Conservation (phyloP, 352 stramenopile species). For the Pythium monospermum region DNA sequence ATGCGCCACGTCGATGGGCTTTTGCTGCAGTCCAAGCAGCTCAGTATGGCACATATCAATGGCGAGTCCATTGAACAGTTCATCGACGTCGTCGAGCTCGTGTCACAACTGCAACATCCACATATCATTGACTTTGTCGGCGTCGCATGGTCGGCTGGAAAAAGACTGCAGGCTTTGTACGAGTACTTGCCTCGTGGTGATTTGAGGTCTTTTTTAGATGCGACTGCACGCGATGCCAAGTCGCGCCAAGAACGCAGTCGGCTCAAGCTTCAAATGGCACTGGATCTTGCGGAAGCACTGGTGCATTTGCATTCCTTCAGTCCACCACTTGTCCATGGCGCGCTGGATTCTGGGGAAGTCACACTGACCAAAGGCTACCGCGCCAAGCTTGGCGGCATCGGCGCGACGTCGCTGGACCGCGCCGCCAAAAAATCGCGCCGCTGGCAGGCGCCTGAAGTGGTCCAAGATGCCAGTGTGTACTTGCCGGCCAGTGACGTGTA, state of each 20-base stretch:
- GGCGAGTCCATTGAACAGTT: conserved; percentile 22
- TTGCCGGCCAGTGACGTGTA: conserved; percentile 14
- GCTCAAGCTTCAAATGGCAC: conserved; percentile 23
- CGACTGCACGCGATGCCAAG: conserved; percentile 16
- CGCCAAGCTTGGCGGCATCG: conserved; percentile 27
- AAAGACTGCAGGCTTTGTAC: conserved; percentile 13
- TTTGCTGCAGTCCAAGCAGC: conserved; percentile 20
- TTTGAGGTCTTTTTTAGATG: conserved; percentile 19
- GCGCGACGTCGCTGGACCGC: conserved; percentile 8
- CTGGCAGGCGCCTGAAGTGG: conserved; percentile 18
- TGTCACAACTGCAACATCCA: conserved; percentile 17
- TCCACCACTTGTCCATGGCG: conserved; percentile 22
- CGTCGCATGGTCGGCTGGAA: conserved; percentile 14
- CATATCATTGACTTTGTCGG: conserved; percentile 25
- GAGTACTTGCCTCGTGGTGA: conserved; percentile 28
- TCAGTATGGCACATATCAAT: conserved; percentile 1
- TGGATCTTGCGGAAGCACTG: conserved; percentile 28
- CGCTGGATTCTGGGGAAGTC: conserved; percentile 25
- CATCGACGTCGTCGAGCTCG: conserved; percentile 25
- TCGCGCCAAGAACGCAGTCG: conserved; percentile 13
- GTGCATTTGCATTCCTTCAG: conserved; percentile 26
- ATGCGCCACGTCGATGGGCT: conserved; percentile 11
- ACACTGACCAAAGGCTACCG: conserved; percentile 20
- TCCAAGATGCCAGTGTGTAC: conserved; percentile 1
- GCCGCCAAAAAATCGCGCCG: conserved; percentile 9